These are phyloP conservation scores for Hymenoscyphus fraxineus DNA, from an alignment of 2,329 filamentous ascomycete genomes.

Conservation along the genomic window DNA sequence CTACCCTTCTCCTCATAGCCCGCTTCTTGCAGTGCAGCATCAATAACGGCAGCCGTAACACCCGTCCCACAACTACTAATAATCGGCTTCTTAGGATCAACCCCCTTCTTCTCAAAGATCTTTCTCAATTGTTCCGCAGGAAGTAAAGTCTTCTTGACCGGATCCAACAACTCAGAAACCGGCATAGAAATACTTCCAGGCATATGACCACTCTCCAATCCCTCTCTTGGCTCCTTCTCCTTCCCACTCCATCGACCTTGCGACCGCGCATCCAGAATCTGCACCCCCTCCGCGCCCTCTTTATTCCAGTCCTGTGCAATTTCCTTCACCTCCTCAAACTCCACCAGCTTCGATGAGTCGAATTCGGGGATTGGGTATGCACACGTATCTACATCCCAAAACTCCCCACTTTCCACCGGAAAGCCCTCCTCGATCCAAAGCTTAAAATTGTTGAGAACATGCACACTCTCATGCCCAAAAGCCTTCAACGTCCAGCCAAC, in stretches of 20 bases:
- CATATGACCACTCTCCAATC: slow-evolving; percentile 85
- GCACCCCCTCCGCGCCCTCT: slow-evolving; percentile 76
- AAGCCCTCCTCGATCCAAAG: slow-evolving; percentile 84
- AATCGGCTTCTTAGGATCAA: slow-evolving; percentile 76
- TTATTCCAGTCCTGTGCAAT: slow-evolving; percentile 74
- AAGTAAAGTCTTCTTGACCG: slow-evolving; percentile 75
- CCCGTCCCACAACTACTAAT: slow-evolving; percentile 90
- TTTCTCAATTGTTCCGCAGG: slow-evolving; percentile 67
- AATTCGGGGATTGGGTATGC: slow-evolving; percentile 60
- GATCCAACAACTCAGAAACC: slow-evolving; percentile 74
- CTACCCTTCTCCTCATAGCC: slow-evolving; percentile 66
- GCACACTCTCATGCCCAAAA: slow-evolving; percentile 85
- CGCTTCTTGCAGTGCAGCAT: slow-evolving; percentile 78
- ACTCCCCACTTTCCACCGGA: slow-evolving; percentile 75
- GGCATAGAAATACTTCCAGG: slow-evolving; percentile 83
- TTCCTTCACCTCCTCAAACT: slow-evolving; percentile 78
- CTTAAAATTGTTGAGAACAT: slow-evolving; percentile 93
- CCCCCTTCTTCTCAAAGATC: slow-evolving; percentile 73
- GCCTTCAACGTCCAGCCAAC: slow-evolving; percentile 90
- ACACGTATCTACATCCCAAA: slow-evolving; percentile 63
- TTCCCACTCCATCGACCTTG: slow-evolving; percentile 75
- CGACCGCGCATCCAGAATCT: slow-evolving; percentile 85
- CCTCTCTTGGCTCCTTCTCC: slow-evolving; percentile 81
- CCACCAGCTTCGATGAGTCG: slow-evolving; percentile 62
- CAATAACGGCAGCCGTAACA: slow-evolving; percentile 87